Evolutionary conservation across 148 eudicot genomes (phyloP), one percentile per base, ranked within the genome.

Genomic region (Camellia granthamiana): DNA sequence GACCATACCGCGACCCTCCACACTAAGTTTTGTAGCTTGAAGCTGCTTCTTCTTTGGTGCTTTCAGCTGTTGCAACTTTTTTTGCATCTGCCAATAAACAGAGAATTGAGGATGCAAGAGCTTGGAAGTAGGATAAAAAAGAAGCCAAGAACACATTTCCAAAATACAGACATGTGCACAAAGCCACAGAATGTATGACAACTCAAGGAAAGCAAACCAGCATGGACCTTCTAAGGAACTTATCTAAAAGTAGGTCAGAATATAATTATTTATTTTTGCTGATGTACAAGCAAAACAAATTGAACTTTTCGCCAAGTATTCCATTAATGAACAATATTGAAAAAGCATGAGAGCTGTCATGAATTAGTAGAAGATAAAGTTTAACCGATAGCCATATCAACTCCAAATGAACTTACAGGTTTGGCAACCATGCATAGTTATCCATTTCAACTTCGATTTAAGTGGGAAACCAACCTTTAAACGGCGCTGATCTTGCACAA

Each of bases 1-100:
- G 54, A 94, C 93, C 98, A 96, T 96, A 79, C 99, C 98, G 21
- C 98, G 92, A 15, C 99, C 99, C 86, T 93, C 98, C 69, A 94
- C 99, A 69, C 99, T 96, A 72, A 94, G 93, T 66, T 87, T 93
- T 15, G 97, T 90, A 38, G 98, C 99, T 85, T 96, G 99, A 61
- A 96, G 98, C 86, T 92, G 89, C 88, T 90, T 96, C 92, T 88
- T 91, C 77, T 96, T 96, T 78, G 87, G 86, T 51, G 92, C 89
- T 82, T 94, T 96, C 82, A 96, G 61, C 74, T 96, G 98, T 56
- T 92, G 95, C 85, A 96, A 77, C 90, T 91, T 96, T 89, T 94
- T 96, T 59, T 92, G 88, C 98, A 96, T 94, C 99, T 94, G 86
- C 58, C 69, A 82, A 74, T 44, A 61, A 58, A 59, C 41, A 6